These are phyloP conservation scores for Lojkania enalia DNA, from an alignment of 2,329 filamentous ascomycete genomes.

Conservation along the genomic window DNA sequence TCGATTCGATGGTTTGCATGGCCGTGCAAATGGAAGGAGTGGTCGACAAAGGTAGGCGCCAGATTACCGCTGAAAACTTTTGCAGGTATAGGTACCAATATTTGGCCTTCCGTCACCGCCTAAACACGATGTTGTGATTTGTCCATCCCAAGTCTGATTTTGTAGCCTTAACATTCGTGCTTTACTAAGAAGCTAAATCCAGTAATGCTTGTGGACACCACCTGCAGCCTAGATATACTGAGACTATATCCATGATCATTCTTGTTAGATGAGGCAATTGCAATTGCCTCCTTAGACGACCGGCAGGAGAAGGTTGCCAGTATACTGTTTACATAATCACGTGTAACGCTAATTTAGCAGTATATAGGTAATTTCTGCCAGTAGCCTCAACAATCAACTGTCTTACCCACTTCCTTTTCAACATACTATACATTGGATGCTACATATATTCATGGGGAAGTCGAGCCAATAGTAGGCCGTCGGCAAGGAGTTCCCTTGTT, in stretches of 20 bases:
- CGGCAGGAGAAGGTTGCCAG: too few species aligned
- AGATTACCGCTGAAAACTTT: constrained; percentile 31
- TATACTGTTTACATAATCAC: too few species aligned
- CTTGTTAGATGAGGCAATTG: too few species aligned
- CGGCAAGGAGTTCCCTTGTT: constrained; percentile 56
- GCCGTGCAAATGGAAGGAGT: constrained; percentile 35
- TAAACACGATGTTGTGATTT: constrained; percentile 27
- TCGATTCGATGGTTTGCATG: constrained; percentile 13
- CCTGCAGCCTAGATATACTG: constrained; percentile 45
- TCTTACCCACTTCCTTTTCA: too few species aligned
- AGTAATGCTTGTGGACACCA: constrained; percentile 44
- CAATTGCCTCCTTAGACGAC: too few species aligned
- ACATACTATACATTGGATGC: constrained; percentile 44
- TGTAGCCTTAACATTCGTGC: constrained; percentile 14
- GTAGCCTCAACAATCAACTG: too few species aligned
- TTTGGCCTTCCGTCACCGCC: constrained; percentile 10
- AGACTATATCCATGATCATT: too few species aligned
- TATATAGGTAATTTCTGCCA: too few species aligned
- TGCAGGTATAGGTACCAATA: constrained; percentile 42
- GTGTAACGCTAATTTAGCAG: too few species aligned
- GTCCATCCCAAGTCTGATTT: constrained; percentile 45
- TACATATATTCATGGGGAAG: constrained; percentile 52
- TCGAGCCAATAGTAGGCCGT: constrained; percentile 54
- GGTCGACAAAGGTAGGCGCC: constrained; percentile 32
- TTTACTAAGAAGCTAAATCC: constrained; percentile 51